phyloP scores from a whole-genome alignment of 2,329 filamentous ascomycete species.

The Chrysoporthe cubensis region DNA sequence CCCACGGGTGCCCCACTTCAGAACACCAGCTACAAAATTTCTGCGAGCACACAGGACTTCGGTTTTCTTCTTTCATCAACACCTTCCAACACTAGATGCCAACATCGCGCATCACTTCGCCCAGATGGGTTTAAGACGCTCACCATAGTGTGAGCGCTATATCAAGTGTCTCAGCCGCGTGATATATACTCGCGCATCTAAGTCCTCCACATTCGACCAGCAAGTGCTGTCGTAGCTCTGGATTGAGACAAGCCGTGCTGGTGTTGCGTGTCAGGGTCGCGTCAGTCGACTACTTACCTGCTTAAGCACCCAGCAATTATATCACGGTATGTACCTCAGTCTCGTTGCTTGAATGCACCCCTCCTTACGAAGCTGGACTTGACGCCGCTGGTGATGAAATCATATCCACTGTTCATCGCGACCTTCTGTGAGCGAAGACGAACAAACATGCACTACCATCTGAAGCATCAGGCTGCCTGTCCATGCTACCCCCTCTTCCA shows the following conservation, averaged over 20 bases:
- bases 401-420: slow-evolving; percentile 62
- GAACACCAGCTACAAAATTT: slow-evolving; percentile 30
- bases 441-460: slow-evolving; percentile 80
- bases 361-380: slow-evolving; percentile 22
- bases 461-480: slow-evolving; percentile 51
- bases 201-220: slow-evolving; percentile 7
- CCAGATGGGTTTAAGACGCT: neutral
- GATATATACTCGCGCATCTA: neutral
- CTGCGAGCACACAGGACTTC: slow-evolving; percentile 23
- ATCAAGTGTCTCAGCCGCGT: neutral
- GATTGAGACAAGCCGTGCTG: neutral
- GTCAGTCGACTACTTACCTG: neutral
- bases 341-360: neutral
- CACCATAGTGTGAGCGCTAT: neutral
- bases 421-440: slow-evolving; percentile 58
- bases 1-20: slow-evolving; percentile 13
- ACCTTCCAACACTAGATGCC: neutral
- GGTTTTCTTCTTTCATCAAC: slow-evolving; percentile 24
- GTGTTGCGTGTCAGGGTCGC: neutral
- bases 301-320: neutral
- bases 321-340: slow-evolving; percentile 15
- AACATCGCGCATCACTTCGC: neutral
- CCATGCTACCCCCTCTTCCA: slow-evolving; percentile 26
- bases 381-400: slow-evolving; percentile 56
- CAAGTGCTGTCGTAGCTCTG: slow-evolving; percentile 24